Evolutionary conservation across 495 filamentous ascomycete species (phyloP), one percentile per base, ranked within the genome.

Genomic region (Penicillium subrubescens): DNA sequence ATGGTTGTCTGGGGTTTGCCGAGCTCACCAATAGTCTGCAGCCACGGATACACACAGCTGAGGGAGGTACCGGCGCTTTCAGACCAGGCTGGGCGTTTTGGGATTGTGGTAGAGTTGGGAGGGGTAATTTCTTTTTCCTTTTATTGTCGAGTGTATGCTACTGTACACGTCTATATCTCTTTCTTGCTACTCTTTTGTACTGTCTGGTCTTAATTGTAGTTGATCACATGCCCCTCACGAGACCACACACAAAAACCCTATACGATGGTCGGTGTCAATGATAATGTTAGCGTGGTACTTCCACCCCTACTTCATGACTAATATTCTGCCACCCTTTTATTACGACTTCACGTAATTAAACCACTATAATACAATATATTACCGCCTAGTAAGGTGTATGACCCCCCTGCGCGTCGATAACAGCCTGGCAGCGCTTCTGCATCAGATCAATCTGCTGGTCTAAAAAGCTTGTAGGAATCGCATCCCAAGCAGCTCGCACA

Each of bases 41-140:
- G 41, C 41, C 57, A 59, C 43, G 37, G 44, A 50, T 35, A 59
- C 57, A 35, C 29, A 52, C 48, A 15, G 8, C 19, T 31, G 23
- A 8, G 39, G 7, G 25, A 48, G 41, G n/a, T 19, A 35, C 21
- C 8, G 57, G 57, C 43, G 57, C 44, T 50, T 6, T 50, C 29
- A 59, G 41, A 59, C 11, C 29, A n/a, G 41, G 25, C 19, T 21
- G 52, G 17, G 41, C 39, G 29, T 34, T 59, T n/a, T 59, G 27
- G 41, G 21, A 59, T 44, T n/a, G 3, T 58, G 31, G 37, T 48
- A 11, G 19, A 19, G 11, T 44, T 44, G 17, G 35, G 35, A 37
- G 31, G 31, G 35, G 35, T 41, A 17, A 12, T 17, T 41, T 43
- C 25, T 0, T 11, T 43, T 44, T 31, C 37, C 11, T 48, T 3